phyloP scores from a whole-genome alignment of 106 monocot species.

The Acorus calamus region DNA sequence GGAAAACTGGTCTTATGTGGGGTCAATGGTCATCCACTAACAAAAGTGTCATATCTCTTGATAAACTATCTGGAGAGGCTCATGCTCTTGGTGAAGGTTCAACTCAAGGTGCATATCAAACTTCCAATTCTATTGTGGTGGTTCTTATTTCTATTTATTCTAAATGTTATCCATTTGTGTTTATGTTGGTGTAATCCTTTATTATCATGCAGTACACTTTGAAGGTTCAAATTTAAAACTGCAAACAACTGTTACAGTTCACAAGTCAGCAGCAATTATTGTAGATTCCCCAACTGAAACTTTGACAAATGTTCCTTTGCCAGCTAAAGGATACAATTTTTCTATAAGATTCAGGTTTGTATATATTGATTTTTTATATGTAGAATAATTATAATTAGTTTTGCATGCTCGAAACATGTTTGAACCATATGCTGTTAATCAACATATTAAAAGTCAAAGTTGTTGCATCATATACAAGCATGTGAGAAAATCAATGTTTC shows the following conservation, averaged over 20 bases:
- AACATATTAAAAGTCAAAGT: no score
- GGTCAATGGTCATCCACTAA: slow-evolving; percentile 76
- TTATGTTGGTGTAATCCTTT: neutral
- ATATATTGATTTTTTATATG: neutral
- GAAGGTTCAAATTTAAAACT: slow-evolving; percentile 49
- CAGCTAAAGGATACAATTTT: slow-evolving; percentile 72
- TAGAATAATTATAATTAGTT: no score
- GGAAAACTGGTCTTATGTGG: slow-evolving; percentile 12
- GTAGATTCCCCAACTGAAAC: slow-evolving; percentile 59
- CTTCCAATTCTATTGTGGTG: neutral
- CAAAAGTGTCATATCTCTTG: slow-evolving; percentile 55
- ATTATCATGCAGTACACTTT: slow-evolving; percentile 43
- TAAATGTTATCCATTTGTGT: neutral
- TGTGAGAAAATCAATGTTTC: no score
- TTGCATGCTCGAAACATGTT: no score
- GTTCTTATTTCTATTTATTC: neutral
- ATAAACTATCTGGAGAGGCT: slow-evolving; percentile 65
- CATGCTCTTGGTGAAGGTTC: slow-evolving; percentile 60
- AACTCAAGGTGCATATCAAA: slow-evolving; percentile 48
- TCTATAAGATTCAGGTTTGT: slow-evolving; percentile 64
- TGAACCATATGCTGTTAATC: no score
- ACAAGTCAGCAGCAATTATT: slow-evolving; percentile 41
- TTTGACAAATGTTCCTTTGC: slow-evolving; percentile 67
- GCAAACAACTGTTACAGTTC: slow-evolving; percentile 61
- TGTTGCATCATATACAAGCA: no score